These are phyloP conservation scores for Camelina neglecta DNA, from an alignment of 345 rosid genomes.

Conservation along the genomic window DNA sequence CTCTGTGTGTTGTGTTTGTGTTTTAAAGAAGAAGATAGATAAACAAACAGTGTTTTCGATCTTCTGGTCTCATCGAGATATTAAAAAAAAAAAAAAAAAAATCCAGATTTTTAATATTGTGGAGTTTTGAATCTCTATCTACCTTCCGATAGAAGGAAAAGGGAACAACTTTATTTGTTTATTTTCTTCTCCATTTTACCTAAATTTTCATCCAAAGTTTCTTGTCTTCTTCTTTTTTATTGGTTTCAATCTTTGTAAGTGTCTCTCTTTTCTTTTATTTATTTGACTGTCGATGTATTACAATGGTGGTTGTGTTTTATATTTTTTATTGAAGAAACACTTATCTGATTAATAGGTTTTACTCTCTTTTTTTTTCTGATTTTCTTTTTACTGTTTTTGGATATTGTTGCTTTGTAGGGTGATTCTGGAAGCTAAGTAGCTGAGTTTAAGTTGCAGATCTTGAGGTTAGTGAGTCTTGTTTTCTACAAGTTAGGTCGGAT, in stretches of 20 bases:
- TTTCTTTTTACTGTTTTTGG: constrained; percentile 7
- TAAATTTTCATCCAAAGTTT: neutral
- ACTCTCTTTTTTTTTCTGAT: neutral
- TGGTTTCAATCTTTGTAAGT: constrained; percentile 45
- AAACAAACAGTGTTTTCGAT: constrained; percentile 33
- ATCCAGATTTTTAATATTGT: neutral
- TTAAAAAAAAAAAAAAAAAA: too few relatives aligned
- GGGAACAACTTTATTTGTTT: neutral
- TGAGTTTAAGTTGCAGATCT: constrained; percentile 49
- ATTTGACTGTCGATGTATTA: constrained; percentile 26
- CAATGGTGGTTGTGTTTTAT: constrained; percentile 23
- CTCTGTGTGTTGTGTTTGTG: neutral
- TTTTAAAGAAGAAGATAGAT: constrained; percentile 40
- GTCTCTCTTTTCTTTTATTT: constrained; percentile 24
- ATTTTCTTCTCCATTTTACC: constrained; percentile 1
- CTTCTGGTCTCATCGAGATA: constrained; percentile 40
- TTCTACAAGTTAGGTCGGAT: constrained; percentile 5
- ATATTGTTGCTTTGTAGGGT: constrained; percentile 40
- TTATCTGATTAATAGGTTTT: constrained; percentile 1
- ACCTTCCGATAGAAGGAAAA: constrained; percentile 23
- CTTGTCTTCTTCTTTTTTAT: neutral
- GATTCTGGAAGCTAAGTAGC: constrained; percentile 33
- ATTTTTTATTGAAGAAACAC: neutral
- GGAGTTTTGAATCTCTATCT: constrained; percentile 37
- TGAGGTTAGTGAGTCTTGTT: constrained; percentile 45